Percentiles rank a stretch among this genome's conserved stretches.
Evolutionary conservation across 495 filamentous ascomycete species (phyloP).

Genomic region (Amphirosellinia nigrospora): DNA sequence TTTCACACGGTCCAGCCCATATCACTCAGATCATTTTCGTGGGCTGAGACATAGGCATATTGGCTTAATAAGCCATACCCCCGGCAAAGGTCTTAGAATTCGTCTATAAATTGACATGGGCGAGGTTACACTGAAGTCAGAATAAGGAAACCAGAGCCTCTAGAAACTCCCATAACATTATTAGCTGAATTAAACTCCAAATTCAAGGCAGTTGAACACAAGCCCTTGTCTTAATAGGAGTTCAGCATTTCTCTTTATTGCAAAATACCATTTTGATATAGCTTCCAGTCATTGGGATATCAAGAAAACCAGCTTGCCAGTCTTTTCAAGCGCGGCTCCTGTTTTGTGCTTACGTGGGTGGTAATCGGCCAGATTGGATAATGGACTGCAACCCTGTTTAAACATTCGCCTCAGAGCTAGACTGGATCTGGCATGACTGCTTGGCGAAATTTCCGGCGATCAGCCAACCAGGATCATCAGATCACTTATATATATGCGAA

Average conservation of each 20-base stretch:
- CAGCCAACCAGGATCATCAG: slow-evolving; percentile 10
- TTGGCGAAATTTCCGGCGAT: background rate
- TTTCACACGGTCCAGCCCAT: no score
- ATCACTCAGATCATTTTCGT: no score
- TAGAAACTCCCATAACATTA: no score
- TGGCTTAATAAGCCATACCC: no score
- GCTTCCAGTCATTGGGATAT: background rate
- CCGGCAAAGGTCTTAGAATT: no score
- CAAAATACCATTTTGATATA: background rate
- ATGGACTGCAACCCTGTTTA: background rate
- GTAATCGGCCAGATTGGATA: background rate
- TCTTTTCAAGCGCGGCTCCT: background rate
- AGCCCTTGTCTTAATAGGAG: no score
- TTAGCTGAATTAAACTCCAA: no score
- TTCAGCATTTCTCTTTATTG: background rate
- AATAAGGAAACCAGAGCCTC: no score
- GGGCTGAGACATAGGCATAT: no score
- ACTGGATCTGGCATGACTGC: background rate
- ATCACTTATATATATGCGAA: slow-evolving; percentile 8
- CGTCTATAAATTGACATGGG: no score
- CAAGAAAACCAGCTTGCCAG: background rate
- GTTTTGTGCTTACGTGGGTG: background rate
- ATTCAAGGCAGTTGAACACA: no score
- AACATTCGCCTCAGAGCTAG: slow-evolving; percentile 3
- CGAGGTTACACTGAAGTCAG: no score